Evolutionary conservation across 225 moss, liverwort and hornwort species (phyloP), one percentile per base, ranked within the genome.

Genomic region (Pleurozium schreberi): DNA sequence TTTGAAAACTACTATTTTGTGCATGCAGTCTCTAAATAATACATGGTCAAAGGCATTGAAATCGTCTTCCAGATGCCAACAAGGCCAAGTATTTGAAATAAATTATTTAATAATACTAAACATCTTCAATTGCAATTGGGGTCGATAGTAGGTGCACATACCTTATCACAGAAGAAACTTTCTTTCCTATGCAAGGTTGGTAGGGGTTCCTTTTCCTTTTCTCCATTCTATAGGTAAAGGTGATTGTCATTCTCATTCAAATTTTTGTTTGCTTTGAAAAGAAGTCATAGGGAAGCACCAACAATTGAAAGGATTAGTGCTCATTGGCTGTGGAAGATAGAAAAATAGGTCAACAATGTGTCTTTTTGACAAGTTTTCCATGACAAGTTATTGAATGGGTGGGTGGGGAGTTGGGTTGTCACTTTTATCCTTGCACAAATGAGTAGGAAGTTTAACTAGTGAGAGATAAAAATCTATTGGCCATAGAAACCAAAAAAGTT

Each of bases 31-130:
- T 60, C 25, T 25, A 60, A 57, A 23, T 60, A 60, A 60, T 60
- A 10, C 60, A 60, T 60, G 60, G 25, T 25, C 25, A 25, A 25
- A 10, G 60, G 11, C 26, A 64, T 4, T 14, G 2, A 4, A 40
- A 69, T 25, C 25, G 40, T 40, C 13, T 66, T 38, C 20, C 3
- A 20, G 1, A 1, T 64, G 2, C 19, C 36, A 6, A 66, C 20
- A 3, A n/a, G 20, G 1, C 7, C 11, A 0, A 67, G 1, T 1
- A 20, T 11, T n/a, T n/a, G n/a, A 11, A 6, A 23, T 40, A 68
- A 17, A 23, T 12, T 12, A 0, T 68, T 5, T 12, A 23, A 7
- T 23, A 22, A 1, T 8, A n/a, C 3, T 21, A 68, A n/a, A 0
- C 38, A 65, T 34, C 4, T 0, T 20, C 1, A 38, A 1, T 67